Percentiles rank a stretch among this genome's conserved stretches.
Conservation (phyloP, 2,329 filamentous ascomycete genomes). For the Trichophyton mentagrophytes region DNA sequence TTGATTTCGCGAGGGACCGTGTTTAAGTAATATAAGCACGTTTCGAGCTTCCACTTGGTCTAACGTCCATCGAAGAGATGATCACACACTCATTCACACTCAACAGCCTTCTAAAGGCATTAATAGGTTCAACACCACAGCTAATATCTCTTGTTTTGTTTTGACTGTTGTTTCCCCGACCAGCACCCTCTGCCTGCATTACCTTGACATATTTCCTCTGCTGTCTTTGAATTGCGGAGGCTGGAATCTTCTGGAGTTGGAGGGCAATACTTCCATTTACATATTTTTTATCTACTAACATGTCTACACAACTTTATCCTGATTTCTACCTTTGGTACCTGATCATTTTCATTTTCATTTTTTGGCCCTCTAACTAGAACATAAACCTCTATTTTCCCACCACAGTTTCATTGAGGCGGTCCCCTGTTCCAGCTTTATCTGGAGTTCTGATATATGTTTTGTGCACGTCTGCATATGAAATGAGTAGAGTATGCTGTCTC, state of each 20-base stretch:
- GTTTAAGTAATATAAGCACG: constrained; percentile 23
- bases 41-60: too few relatives aligned
- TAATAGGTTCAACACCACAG: background rate
- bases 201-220: background rate
- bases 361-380: background rate
- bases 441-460: background rate
- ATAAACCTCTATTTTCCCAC: background rate
- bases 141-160: background rate
- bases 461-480: background rate
- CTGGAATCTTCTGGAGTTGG: background rate
- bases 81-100: background rate
- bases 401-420: too few relatives aligned
- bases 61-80: background rate
- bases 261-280: background rate
- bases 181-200: background rate
- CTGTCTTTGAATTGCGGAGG: background rate
- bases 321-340: background rate
- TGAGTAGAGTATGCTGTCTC: background rate
- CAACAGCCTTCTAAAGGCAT: background rate
- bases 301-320: background rate
- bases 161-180: background rate
- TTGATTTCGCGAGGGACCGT: constrained; percentile 62
- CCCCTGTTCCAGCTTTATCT: background rate
- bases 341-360: background rate
- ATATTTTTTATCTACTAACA: background rate